Conservation (phyloP, 2,329 filamentous ascomycete species). For the Nannizziopsis arthrosporioides region DNA sequence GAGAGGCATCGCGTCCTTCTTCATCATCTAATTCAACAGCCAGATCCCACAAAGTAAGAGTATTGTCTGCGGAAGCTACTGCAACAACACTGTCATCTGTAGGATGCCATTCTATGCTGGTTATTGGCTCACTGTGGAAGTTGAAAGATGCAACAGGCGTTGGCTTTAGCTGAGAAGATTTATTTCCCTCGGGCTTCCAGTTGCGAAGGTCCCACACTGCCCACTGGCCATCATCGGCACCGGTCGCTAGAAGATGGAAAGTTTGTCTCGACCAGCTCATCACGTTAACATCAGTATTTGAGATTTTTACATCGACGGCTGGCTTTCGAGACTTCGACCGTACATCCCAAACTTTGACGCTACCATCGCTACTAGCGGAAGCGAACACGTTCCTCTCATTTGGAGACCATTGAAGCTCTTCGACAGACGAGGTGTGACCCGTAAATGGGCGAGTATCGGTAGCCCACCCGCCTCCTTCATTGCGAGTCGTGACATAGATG, state of each 20-base stretch:
- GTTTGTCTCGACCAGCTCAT: slow-evolving; percentile 90
- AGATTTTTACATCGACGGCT: slow-evolving; percentile 78
- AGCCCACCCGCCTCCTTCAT: slow-evolving; percentile 77
- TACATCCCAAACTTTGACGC: slow-evolving; percentile 90
- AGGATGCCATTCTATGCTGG: slow-evolving; percentile 92
- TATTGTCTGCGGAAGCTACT: slow-evolving; percentile 85
- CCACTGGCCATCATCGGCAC: slow-evolving; percentile 88
- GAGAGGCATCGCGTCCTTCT: slow-evolving; percentile 78
- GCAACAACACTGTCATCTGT: slow-evolving; percentile 92
- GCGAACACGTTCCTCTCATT: slow-evolving; percentile 88
- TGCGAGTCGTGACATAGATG: slow-evolving; percentile 79
- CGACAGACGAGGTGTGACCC: slow-evolving; percentile 74
- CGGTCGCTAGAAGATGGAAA: slow-evolving; percentile 77
- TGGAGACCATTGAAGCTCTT: slow-evolving; percentile 95
- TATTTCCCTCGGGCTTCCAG: slow-evolving; percentile 62
- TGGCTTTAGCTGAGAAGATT: slow-evolving; percentile 43
- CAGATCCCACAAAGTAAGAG: slow-evolving; percentile 90
- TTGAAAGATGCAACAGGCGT: slow-evolving; percentile 83
- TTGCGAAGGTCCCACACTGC: slow-evolving; percentile 91
- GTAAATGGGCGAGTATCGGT: slow-evolving; percentile 74
- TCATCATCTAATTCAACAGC: slow-evolving; percentile 95
- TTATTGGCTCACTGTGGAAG: slow-evolving; percentile 95
- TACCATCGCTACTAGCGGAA: slow-evolving; percentile 86
- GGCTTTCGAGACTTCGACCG: slow-evolving; percentile 79
- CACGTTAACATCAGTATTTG: slow-evolving; percentile 81